Evolutionary conservation across 768 basidiomycete species (phyloP).

Genomic region (Hortiboletus flavorubellus): DNA sequence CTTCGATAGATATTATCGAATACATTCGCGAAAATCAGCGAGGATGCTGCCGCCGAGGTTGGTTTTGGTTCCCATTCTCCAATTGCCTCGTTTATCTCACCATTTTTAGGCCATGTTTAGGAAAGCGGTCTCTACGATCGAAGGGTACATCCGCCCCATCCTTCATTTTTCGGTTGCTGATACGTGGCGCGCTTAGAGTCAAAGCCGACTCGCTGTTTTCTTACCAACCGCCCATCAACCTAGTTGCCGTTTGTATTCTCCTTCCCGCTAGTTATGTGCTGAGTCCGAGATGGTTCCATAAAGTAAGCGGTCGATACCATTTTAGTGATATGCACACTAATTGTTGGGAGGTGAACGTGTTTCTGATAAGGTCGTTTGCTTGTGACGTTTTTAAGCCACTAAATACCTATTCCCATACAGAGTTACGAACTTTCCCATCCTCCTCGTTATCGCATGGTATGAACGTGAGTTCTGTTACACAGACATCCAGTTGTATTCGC

Average conservation of each 20-base stretch:
- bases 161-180: constrained; percentile 9
- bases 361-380: constrained; percentile 66
- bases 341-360: constrained; percentile 68
- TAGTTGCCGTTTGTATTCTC: constrained; percentile 83
- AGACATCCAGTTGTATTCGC: not conserved
- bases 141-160: constrained; percentile 57
- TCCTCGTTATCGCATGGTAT: constrained; percentile 77
- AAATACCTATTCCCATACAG: constrained; percentile 33
- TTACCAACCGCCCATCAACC: constrained; percentile 91
- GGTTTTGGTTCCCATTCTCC: not conserved
- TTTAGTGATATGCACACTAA: constrained; percentile 15
- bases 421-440: constrained; percentile 78
- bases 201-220: constrained; percentile 92
- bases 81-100: not conserved
- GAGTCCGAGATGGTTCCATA: constrained; percentile 97
- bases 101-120: constrained; percentile 82
- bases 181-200: constrained; percentile 45
- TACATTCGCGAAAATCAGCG: constrained; percentile 90
- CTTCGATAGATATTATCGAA: constrained; percentile 81
- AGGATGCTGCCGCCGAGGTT: constrained; percentile 91
- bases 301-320: constrained; percentile 44
- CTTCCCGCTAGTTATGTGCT: constrained; percentile 82
- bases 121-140: constrained; percentile 89
- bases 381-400: not conserved
- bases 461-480: constrained; percentile 48